phyloP scores from a whole-genome alignment of 805 yeast genomes.

The Brettanomyces bruxellensis region DNA sequence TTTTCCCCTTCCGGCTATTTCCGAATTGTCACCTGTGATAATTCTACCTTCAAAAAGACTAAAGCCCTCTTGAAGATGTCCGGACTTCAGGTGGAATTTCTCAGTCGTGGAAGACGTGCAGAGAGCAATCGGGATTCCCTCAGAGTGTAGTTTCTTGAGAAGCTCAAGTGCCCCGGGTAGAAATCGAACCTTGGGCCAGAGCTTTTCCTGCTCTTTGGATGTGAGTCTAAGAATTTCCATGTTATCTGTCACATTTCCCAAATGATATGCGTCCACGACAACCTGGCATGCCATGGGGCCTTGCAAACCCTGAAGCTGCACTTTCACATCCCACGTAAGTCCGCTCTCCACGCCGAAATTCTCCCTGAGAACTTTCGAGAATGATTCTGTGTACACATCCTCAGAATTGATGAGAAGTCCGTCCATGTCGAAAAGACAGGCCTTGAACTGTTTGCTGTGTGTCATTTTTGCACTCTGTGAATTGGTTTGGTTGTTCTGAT shows the following conservation, averaged over 20 bases:
- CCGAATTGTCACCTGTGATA: conserved; percentile 82
- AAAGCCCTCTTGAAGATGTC: conserved; percentile 51
- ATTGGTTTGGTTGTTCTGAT: too few relatives aligned
- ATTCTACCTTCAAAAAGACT: conserved; percentile 52
- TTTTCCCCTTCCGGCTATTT: conserved; percentile 81
- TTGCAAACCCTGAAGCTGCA: conserved; percentile 84
- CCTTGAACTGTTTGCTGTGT: conserved; percentile 10
- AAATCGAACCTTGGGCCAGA: conserved; percentile 59
- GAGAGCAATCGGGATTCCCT: conserved; percentile 69
- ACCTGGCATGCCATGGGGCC: conserved; percentile 64
- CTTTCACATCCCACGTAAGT: conserved; percentile 83
- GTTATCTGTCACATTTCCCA: conserved; percentile 48
- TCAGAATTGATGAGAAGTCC: conserved; percentile 91
- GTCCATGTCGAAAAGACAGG: conserved; percentile 67
- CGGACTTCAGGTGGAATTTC: conserved; percentile 66
- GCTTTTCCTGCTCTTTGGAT: conserved; percentile 38
- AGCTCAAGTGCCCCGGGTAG: conserved; percentile 83
- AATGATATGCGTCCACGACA: conserved; percentile 57
- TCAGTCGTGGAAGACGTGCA: conserved; percentile 73
- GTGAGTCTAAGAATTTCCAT: conserved; percentile 53
- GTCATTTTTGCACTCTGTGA: too few relatives aligned
- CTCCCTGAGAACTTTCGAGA: conserved; percentile 54
- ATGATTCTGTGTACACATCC: conserved; percentile 76
- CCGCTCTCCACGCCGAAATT: conserved; percentile 54
- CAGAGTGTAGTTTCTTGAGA: conserved; percentile 40